Percentiles rank a stretch among this genome's conserved stretches.
phyloP scores from a whole-genome alignment of 495 filamentous ascomycete species.

The Tuber umbilicatum region DNA sequence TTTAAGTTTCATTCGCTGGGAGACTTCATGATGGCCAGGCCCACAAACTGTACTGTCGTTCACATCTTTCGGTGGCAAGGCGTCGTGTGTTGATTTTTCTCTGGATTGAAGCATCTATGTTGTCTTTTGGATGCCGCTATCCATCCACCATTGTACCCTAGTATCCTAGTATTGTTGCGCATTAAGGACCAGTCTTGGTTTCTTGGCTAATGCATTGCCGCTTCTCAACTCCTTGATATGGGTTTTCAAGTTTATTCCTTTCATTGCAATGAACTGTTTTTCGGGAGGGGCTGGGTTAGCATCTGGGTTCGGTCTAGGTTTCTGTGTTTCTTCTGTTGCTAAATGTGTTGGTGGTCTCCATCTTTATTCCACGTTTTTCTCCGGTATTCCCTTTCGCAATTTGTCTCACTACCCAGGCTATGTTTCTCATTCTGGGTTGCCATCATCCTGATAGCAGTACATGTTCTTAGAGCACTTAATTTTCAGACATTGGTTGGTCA shows the following conservation, averaged over 20 bases:
- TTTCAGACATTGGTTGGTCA: not conserved
- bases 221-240: not conserved
- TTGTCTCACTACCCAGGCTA: not conserved
- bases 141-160: slow-evolving; percentile 29
- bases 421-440: not conserved
- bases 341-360: slow-evolving; percentile 1
- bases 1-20: not conserved
- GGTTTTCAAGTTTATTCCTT: not conserved
- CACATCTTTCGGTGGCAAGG: slow-evolving; percentile 32
- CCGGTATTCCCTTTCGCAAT: not conserved
- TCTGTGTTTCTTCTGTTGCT: not conserved
- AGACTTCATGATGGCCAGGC: slow-evolving; percentile 27
- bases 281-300: slow-evolving; percentile 2
- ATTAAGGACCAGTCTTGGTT: not conserved
- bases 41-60: slow-evolving; percentile 32
- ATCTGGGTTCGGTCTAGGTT: not conserved
- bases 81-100: slow-evolving; percentile 37
- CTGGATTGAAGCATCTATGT: slow-evolving; percentile 35
- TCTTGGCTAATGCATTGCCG: slow-evolving; percentile 1
- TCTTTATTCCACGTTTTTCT: not conserved
- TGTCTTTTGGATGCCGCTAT: slow-evolving; percentile 14
- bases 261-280: not conserved
- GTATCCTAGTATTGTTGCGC: slow-evolving; percentile 17
- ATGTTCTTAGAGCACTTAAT: slow-evolving; percentile 1
- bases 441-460: not conserved